Base-by-base conservation (phyloP, 2,329 filamentous ascomycete species). In the Fusarium citri region DNA sequence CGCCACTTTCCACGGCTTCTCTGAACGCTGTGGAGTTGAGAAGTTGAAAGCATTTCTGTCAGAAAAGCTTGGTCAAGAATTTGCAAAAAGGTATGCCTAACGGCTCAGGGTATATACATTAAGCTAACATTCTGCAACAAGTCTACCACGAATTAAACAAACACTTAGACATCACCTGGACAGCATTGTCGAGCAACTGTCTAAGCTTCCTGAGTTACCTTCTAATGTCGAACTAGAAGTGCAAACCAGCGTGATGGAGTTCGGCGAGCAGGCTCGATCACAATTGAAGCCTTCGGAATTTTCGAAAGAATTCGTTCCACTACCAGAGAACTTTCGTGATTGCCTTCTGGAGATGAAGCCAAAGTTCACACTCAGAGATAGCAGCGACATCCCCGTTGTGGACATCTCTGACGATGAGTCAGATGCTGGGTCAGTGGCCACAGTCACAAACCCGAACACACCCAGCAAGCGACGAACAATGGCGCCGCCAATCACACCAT, bases 181-280 rank as follows among this genome's bases (percentile, higher is more conserved):
- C 0, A 76, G 82, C 0, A 87, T 94, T 4, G 82, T 88, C 2
- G 71, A 74, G 0, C 81, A 91, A 59, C 83, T 97, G 0, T 68
- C 76, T 1, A 80, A 79, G 0, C 84, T 94, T 0, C 92, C 92
- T 0, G 90, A 93, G 40, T 86, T 92, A 0, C 91, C 91, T 0
- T 79, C 82, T 0, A 92, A 94, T 45, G 87, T 94, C 0, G 86
- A 89, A n/a, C 82, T 89, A 0, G 87, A 89, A 12, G 85, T 97
- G 0, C 85, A 85, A 22, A 85, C 85, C 3, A 87, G 88, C 14
- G 76, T 95, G 0, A 81, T 83, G 15, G 81, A 80, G 1, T 90
- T 95, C 64, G 85, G 87, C 0, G 79, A 82, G 0, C 82, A 85
- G 7, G 79, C 81, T 0, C 81, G 89, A 1, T 79, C 92, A 8